Evolutionary conservation across 768 basidiomycete species (phyloP).

Genomic region (Dendrothele bispora): DNA sequence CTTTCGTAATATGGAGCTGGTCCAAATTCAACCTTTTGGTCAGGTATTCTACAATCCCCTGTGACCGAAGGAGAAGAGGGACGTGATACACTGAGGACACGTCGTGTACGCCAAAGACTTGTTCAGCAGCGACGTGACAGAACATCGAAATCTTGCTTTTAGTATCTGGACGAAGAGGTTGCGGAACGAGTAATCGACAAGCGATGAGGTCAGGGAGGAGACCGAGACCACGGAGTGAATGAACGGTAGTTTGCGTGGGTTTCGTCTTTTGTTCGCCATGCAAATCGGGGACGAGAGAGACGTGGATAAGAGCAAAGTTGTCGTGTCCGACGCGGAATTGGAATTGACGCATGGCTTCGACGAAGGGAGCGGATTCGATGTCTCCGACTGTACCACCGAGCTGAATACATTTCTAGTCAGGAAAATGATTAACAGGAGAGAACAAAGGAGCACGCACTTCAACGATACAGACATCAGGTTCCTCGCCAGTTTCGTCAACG

Average conservation of each 20-base stretch:
- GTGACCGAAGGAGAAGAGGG: constrained; percentile 85
- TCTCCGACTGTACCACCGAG: constrained; percentile 98
- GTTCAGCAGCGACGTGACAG: constrained; percentile 88
- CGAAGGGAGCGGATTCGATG: constrained; percentile 97
- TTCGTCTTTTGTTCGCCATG: constrained; percentile 99
- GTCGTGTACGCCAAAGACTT: constrained; percentile 95
- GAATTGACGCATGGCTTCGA: constrained; percentile 99
- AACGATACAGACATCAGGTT: constrained; percentile 96
- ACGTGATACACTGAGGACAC: constrained; percentile 98
- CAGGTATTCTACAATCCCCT: constrained; percentile 89
- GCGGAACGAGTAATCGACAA: constrained; percentile 79
- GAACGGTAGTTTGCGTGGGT: constrained; percentile 95
- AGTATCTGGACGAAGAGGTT: constrained; percentile 79
- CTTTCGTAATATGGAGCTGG: constrained; percentile 49
- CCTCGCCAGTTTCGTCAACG: constrained; percentile 89
- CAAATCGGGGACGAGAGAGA: constrained; percentile 97
- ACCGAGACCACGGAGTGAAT: constrained; percentile 89
- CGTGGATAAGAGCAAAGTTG: constrained; percentile 96
- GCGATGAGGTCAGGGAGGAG: constrained; percentile 94
- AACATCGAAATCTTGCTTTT: constrained; percentile 99
- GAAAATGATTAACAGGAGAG: not conserved
- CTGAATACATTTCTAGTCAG: constrained; percentile 36
- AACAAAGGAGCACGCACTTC: constrained; percentile 77
- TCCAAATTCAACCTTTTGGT: constrained; percentile 78
- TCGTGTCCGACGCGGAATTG: constrained; percentile 96